phyloP scores from a whole-genome alignment of 352 stramenopile genomes.

The Pythium pyrilobum region DNA sequence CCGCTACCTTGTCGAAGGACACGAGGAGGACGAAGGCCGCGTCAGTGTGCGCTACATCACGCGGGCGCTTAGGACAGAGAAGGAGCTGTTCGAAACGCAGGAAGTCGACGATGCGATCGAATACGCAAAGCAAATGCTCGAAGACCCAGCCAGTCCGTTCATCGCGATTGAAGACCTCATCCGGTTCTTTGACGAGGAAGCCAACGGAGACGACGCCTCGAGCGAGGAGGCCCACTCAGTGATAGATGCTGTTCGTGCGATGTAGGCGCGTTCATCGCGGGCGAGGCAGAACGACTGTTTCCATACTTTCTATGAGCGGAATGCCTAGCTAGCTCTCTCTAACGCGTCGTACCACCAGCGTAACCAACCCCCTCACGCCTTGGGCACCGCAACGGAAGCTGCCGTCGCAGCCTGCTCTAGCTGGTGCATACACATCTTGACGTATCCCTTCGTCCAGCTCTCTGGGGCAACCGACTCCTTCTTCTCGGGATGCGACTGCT shows the following conservation, averaged over 20 bases:
- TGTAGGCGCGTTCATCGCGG: too few species aligned
- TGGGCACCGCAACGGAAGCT: too few species aligned
- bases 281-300: too few species aligned
- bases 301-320: too few species aligned
- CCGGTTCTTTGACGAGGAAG: slow-evolving; percentile 27
- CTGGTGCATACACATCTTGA: slow-evolving; percentile 28
- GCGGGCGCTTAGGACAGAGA: slow-evolving; percentile 48
- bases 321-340: too few species aligned
- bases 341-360: too few species aligned
- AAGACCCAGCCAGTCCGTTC: slow-evolving; percentile 28
- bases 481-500: slow-evolving; percentile 49
- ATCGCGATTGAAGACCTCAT: slow-evolving; percentile 36
- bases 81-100: slow-evolving; percentile 40
- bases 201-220: background rate
- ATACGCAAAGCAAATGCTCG: slow-evolving; percentile 24
- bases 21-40: slow-evolving; percentile 52
- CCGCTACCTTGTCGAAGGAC: slow-evolving; percentile 38
- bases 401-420: slow-evolving; percentile 22
- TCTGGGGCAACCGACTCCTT: slow-evolving; percentile 29
- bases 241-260: too few species aligned
- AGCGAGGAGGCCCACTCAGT: background rate
- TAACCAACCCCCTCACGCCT: too few species aligned
- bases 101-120: slow-evolving; percentile 51
- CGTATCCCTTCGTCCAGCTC: slow-evolving; percentile 31
- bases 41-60: slow-evolving; percentile 52